Evolutionary conservation across 345 rosid genomes (phyloP).

Genomic region (Dipteronia dyeriana): DNA sequence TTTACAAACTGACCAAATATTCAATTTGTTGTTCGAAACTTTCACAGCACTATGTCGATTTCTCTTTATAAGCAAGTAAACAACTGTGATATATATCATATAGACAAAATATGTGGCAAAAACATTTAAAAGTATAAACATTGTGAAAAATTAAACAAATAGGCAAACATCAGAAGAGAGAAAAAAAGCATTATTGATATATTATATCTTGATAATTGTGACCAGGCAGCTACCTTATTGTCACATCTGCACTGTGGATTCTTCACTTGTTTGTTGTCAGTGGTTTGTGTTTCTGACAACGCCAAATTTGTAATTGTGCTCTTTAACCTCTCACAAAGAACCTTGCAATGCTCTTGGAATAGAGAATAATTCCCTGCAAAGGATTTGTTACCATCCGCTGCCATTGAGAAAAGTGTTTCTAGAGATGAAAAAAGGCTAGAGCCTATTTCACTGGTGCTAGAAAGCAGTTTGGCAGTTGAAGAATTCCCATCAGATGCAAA

Average conservation of each 20-base stretch:
- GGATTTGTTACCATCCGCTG: slow-evolving; percentile 34
- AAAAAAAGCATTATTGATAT: slow-evolving; percentile 43
- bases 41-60: background rate
- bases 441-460: slow-evolving; percentile 55
- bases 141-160: slow-evolving; percentile 35
- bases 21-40: background rate
- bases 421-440: slow-evolving; percentile 60
- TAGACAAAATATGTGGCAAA: background rate
- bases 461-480: slow-evolving; percentile 52
- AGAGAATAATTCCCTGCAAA: slow-evolving; percentile 26
- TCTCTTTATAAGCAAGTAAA: background rate
- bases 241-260: slow-evolving; percentile 35
- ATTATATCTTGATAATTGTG: slow-evolving; percentile 52
- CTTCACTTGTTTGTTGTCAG: slow-evolving; percentile 36
- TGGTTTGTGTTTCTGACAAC: slow-evolving; percentile 34
- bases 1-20: background rate
- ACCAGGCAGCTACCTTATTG: slow-evolving; percentile 77
- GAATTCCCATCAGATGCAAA: slow-evolving; percentile 46
- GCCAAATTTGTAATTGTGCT: slow-evolving; percentile 40
- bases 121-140: slow-evolving; percentile 33
- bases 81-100: background rate
- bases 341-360: slow-evolving; percentile 48
- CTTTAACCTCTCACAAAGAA: slow-evolving; percentile 49
- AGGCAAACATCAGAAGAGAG: slow-evolving; percentile 49
- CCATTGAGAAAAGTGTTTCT: slow-evolving; percentile 47